Base-by-base conservation (phyloP, 208 protist species). In the Wallacemonas sp. region DNA sequence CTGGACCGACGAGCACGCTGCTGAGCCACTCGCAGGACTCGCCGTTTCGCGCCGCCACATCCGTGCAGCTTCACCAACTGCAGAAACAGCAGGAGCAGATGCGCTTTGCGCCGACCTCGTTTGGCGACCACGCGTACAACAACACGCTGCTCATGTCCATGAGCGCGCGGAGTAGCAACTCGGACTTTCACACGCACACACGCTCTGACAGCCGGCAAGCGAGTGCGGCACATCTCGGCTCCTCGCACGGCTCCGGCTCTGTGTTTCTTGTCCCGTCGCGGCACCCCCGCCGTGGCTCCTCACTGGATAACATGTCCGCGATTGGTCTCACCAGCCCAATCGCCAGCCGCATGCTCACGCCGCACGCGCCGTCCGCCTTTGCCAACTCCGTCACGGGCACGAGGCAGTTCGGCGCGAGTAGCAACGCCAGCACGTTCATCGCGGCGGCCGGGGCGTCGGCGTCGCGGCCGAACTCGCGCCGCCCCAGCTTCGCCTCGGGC, bases 101-200 rank as follows among this genome's bases (percentile, higher is more conserved):
- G 52, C 52, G 52, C 12, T 9, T 58, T 3, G 52, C 26, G 6
- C 52, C 52, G 30, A 58, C 38, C 16, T 44, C 56, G 2, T 47
- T 38, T n/a, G 57, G 62, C 23, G 65, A 78, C 23, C 56, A 63
- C 19, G 68, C 63, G 58, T 74, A 79, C 58, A 79, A 79, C 68
- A 74, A 72, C 47, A 41, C 36, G 1, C 64, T 79, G 32, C 65
- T 79, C 27, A 61, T 56, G 32, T 74, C 64, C 41, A 79, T 79
- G 74, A 79, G 72, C 49, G 68, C 68, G 46, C 74, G 74, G 48
- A 74, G 68, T 52, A 79, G 63, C 17, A 14, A 68, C 49, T 6
- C 70, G 61, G 65, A 65, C 56, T n/a, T 33, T 36, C 9, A 65
- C 72, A 8, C 9, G 56, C 43, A 55, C 52, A n/a, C 52, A 3